Base-by-base conservation (phyloP, 306 rosid species). In the Datisca glomerata region DNA sequence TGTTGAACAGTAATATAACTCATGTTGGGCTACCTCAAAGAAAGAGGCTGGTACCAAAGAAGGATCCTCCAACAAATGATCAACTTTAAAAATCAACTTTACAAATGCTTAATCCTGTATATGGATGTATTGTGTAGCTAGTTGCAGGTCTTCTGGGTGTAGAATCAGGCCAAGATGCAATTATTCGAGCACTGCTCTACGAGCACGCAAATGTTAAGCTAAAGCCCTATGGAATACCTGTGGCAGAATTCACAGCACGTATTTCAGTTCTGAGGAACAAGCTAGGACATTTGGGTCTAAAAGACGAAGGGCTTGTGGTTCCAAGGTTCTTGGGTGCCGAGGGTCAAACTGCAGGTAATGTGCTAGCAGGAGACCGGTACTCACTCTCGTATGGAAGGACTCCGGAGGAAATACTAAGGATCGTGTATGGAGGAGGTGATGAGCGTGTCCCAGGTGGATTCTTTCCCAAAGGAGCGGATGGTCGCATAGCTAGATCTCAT, bases 141-240 rank as follows among this genome's bases (percentile, higher is more conserved):
- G 94, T 79, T 31, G 92, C 81, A 8, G 92, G 94, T 14, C 86
- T 84, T 24, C 29, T 84, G 22, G 92, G 70, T 5, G 78, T 76
- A 35, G 92, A 84, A 51, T 63, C 86, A 0, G 94, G 92, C 5
- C 86, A 84, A 66, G 92, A 84, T 48, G 95, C 95, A 9, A 78
- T 83, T 7, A 68, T 89, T 12, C 39, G 97, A 40, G 17, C 68
- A 38, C 7, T 74, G 28, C 47, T 89, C 31, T 89, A 83, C 1
- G 61, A 68, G 44, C 67, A 18, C 1, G 37, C 56, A 0, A 0
- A 0, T 2, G 3, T 1, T 18, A 20, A 0, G 19, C 91, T 89
- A 16, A 1, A 2, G 0, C 93, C 93, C 0, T 83, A 89, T 23
- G 62, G 48, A 11, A 45, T 70, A 18, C 72, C 54, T 0, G 93